Conservation (phyloP, 2,329 filamentous ascomycete genomes). For the Colletotrichum tamarilloi region DNA sequence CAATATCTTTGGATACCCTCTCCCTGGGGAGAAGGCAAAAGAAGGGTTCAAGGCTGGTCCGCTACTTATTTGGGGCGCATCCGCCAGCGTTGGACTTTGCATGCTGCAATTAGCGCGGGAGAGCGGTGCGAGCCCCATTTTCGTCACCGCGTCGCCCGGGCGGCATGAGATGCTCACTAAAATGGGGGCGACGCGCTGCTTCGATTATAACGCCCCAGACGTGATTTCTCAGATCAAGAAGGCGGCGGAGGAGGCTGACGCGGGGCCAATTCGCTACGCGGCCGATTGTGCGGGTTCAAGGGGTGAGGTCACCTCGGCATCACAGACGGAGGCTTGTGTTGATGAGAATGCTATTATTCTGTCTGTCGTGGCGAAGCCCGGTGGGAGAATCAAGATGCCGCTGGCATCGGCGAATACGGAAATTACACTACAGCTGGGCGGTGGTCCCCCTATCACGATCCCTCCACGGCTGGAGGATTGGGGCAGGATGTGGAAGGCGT, state of each 20-base stretch:
- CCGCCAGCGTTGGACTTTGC: constrained; percentile 46
- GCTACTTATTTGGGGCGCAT: constrained; percentile 52
- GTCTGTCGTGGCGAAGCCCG: not conserved
- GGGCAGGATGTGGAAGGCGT: not conserved
- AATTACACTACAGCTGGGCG: not conserved
- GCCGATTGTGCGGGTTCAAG: constrained; percentile 17
- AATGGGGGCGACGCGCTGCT: constrained; percentile 47
- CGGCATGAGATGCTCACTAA: constrained; percentile 45
- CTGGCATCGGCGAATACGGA: not conserved
- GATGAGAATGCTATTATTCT: not conserved
- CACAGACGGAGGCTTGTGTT: constrained; percentile 8
- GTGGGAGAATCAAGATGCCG: not conserved
- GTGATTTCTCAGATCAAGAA: constrained; percentile 1
- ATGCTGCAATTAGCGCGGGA: constrained; percentile 49
- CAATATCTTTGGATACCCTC: constrained; percentile 35
- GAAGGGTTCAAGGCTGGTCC: constrained; percentile 31
- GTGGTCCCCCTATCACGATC: not conserved
- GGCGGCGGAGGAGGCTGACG: constrained; percentile 3
- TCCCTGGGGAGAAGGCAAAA: constrained; percentile 18
- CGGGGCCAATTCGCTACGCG: constrained; percentile 18
- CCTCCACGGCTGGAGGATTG: not conserved
- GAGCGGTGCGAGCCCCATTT: constrained; percentile 44
- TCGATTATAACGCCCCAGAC: constrained; percentile 45
- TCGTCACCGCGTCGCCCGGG: constrained; percentile 45
- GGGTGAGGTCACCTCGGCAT: not conserved